These are phyloP conservation scores for Alternaria brassicicola DNA, from an alignment of 2,329 filamentous ascomycete species.

Conservation along the genomic window DNA sequence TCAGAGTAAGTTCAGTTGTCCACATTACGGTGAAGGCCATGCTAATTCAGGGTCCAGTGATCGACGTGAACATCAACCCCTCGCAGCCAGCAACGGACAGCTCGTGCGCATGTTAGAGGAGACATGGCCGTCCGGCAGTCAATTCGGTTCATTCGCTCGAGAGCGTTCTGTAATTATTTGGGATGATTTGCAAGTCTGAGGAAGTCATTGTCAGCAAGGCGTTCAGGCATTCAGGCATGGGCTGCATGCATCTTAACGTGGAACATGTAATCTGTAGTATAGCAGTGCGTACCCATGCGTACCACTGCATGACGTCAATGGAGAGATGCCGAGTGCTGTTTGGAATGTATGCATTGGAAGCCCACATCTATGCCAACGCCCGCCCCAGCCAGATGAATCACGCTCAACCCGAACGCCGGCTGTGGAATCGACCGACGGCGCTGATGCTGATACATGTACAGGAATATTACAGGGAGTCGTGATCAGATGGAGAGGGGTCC, in stretches of 20 bases:
- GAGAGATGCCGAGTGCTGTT: slow-evolving; percentile 15
- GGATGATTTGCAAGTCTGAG: slow-evolving; percentile 31
- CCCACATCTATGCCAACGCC: slow-evolving; percentile 28
- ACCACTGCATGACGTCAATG: slow-evolving; percentile 28
- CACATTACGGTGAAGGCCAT: neutral
- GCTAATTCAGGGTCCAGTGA: slow-evolving; percentile 65
- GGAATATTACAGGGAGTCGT: slow-evolving; percentile 42
- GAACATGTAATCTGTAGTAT: slow-evolving; percentile 43
- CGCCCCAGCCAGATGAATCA: slow-evolving; percentile 23
- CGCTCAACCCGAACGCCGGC: slow-evolving; percentile 38
- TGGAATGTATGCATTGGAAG: slow-evolving; percentile 27
- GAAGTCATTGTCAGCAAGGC: slow-evolving; percentile 49
- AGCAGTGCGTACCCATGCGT: slow-evolving; percentile 32
- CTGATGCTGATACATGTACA: slow-evolving; percentile 45
- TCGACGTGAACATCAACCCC: slow-evolving; percentile 86
- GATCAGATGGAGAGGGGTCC: slow-evolving; percentile 26
- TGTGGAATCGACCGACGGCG: slow-evolving; percentile 20
- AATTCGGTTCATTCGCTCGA: slow-evolving; percentile 29
- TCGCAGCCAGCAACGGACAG: slow-evolving; percentile 67
- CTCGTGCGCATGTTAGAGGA: slow-evolving; percentile 45
- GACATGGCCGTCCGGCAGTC: slow-evolving; percentile 2
- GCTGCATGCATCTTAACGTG: slow-evolving; percentile 21
- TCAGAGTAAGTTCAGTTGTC: slow-evolving; percentile 69
- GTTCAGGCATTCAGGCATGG: slow-evolving; percentile 44
- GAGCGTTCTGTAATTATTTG: slow-evolving; percentile 47